phyloP scores from a whole-genome alignment of 352 stramenopile species.

The Detonula confervacea region DNA sequence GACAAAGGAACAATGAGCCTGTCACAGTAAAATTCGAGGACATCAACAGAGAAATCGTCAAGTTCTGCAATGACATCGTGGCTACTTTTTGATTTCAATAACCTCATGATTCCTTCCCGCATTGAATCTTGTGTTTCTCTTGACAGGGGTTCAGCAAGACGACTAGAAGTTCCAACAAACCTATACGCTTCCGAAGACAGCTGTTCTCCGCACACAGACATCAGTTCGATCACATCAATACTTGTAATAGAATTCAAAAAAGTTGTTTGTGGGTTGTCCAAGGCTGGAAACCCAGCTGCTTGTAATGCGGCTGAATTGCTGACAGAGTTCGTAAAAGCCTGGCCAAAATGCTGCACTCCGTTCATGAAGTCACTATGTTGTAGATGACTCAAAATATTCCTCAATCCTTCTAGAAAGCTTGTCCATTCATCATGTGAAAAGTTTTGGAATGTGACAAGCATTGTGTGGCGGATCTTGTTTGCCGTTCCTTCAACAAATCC shows the following conservation, averaged over 20 bases:
- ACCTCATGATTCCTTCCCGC: slow-evolving; percentile 13
- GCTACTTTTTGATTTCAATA: slow-evolving; percentile 21
- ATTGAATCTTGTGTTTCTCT: slow-evolving; percentile 22
- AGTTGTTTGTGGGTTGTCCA: slow-evolving; percentile 20
- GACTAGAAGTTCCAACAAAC: slow-evolving; percentile 25
- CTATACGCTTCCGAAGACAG: slow-evolving; percentile 34
- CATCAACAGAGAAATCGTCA: slow-evolving; percentile 25
- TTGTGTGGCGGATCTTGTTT: slow-evolving; percentile 26
- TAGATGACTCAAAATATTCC: slow-evolving; percentile 23
- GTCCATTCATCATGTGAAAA: slow-evolving; percentile 18
- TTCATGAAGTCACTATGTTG: slow-evolving; percentile 13
- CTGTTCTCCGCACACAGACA: slow-evolving; percentile 39
- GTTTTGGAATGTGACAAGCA: slow-evolving; percentile 26
- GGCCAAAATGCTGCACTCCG: slow-evolving; percentile 16
- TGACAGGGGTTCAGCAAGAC: slow-evolving; percentile 30
- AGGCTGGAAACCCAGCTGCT: slow-evolving; percentile 13
- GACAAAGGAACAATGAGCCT: slow-evolving; percentile 24
- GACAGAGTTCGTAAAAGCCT: not conserved
- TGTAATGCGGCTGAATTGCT: slow-evolving; percentile 7
- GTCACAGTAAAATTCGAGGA: slow-evolving; percentile 34
- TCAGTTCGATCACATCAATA: slow-evolving; percentile 21
- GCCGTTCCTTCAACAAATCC: slow-evolving; percentile 2
- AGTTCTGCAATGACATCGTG: slow-evolving; percentile 14
- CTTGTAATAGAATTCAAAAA: slow-evolving; percentile 18
- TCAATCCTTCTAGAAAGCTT: slow-evolving; percentile 34